Evolutionary conservation across 495 filamentous ascomycete species (phyloP), one percentile per base, ranked within the genome.

Genomic region (Apiosordaria backusii): DNA sequence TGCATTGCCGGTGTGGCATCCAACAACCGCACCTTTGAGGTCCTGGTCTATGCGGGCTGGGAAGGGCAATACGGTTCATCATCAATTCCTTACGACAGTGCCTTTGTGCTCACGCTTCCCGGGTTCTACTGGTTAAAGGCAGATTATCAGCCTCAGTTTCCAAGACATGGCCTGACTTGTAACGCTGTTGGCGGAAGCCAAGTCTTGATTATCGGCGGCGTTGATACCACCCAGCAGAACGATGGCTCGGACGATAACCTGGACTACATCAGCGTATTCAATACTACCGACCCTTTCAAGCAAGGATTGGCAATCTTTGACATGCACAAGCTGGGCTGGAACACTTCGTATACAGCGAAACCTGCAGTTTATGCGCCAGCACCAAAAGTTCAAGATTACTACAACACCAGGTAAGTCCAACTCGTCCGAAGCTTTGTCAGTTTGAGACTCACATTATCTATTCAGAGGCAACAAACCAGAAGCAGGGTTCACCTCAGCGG

Each of bases 41-140:
- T 74, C 16, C 55, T 74, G n/a, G 62, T 74, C 27, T 74, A 74
- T 50, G 72, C 61, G 4, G 72, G 72, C 50, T 74, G 67, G 70
- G 60, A 65, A 22, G 65, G 70, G 15, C 25, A 67, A 16, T 16
- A 62, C 16, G 72, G 72, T 24, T 57, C 57, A 4, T 9, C 58
- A 18, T 40, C 70, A 1, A 40, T 68, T 4, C 58, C 64, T n/a
- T 72, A 60, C 58, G 72, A 72, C 55, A 66, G 68, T 25, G 72
- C 70, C 23, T 74, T 65, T 29, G 72, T 74, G 19, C 67, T 74
- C 52, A 70, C 70, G 0, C 60, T 74, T 18, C 72, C 72, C 0
- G 70, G 67, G 15, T 74, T 74, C 55, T 55, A 68, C 65, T 74
- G 70, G 72, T 59, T 64, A 45, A 62, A 67, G 61, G 72, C 70